phyloP scores from a whole-genome alignment of 2,329 filamentous ascomycete species.

The Diaporthe citrichinensis region DNA sequence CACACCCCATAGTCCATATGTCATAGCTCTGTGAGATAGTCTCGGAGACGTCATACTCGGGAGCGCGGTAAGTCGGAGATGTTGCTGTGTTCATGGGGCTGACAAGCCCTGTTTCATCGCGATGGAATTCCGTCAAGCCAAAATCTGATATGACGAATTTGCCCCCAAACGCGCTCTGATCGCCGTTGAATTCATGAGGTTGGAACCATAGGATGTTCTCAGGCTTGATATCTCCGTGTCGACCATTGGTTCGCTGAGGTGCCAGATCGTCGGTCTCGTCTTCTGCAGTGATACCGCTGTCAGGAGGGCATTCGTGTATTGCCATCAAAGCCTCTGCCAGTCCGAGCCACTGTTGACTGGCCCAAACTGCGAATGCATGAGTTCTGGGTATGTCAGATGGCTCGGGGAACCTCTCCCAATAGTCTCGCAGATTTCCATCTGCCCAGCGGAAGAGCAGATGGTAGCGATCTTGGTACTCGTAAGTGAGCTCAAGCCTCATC shows the following conservation, averaged over 20 bases:
- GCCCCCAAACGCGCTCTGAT: not conserved
- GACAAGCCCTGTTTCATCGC: conserved; percentile 15
- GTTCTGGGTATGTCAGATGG: not conserved
- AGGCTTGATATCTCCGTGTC: conserved; percentile 41
- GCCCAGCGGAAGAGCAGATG: conserved; percentile 34
- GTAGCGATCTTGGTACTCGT: not conserved
- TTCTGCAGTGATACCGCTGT: not conserved
- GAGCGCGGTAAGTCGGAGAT: conserved; percentile 25
- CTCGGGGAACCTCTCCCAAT: not conserved
- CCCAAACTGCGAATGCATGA: not conserved
- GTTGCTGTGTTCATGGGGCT: not conserved
- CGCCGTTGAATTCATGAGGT: not conserved
- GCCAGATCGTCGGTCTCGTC: not conserved
- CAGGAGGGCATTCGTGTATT: conserved; percentile 32
- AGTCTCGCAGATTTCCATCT: conserved; percentile 26
- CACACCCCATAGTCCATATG: conserved; percentile 28
- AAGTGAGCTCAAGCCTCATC: conserved; percentile 28
- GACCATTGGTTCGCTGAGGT: not conserved
- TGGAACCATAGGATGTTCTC: conserved; percentile 41
- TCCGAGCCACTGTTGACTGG: conserved; percentile 6
- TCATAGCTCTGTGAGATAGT: conserved; percentile 32
- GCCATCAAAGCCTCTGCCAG: not conserved
- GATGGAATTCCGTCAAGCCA: conserved; percentile 37
- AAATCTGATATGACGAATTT: conserved; percentile 40
- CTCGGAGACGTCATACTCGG: conserved; percentile 19